Percentiles rank a stretch among this genome's conserved stretches.
Conservation (phyloP, 306 rosid genomes). For the Pyrus pyrifolia region DNA sequence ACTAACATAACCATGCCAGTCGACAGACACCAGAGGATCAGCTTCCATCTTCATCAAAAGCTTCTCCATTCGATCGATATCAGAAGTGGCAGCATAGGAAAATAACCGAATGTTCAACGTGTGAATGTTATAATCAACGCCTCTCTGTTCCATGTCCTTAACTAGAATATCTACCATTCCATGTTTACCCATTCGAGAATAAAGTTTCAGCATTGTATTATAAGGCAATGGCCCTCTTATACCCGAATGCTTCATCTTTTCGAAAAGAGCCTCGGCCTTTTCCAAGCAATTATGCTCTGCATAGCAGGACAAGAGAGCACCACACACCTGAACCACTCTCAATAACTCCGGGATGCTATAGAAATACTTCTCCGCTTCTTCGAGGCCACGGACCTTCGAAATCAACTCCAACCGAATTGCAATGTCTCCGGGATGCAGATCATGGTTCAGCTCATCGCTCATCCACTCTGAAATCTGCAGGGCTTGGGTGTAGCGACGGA, state of each 20-base stretch:
- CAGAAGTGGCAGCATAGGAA: neutral
- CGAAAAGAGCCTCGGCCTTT: slow-evolving; percentile 48
- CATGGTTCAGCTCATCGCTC: neutral
- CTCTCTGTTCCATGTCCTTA: neutral
- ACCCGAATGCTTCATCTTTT: slow-evolving; percentile 37
- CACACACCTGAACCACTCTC: slow-evolving; percentile 30
- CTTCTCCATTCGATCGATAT: neutral
- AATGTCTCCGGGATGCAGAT: neutral
- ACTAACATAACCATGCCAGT: neutral
- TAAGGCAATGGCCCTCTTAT: slow-evolving; percentile 15
- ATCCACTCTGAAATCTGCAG: slow-evolving; percentile 38
- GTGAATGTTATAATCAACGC: neutral
- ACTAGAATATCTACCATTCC: slow-evolving; percentile 31
- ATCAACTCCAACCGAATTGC: slow-evolving; percentile 20
- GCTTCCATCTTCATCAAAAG: neutral
- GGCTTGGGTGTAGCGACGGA: slow-evolving; percentile 55
- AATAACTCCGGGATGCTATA: slow-evolving; percentile 27
- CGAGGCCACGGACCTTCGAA: slow-evolving; percentile 43
- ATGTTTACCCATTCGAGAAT: slow-evolving; percentile 38
- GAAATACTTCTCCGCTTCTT: slow-evolving; percentile 37
- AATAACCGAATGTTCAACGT: neutral
- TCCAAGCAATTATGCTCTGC: slow-evolving; percentile 41
- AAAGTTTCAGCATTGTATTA: slow-evolving; percentile 50
- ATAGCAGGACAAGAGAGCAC: slow-evolving; percentile 44
- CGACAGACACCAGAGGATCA: neutral